Conservation (phyloP, 2,329 filamentous ascomycete species). For the Chrysoporthe deuterocubensis region DNA sequence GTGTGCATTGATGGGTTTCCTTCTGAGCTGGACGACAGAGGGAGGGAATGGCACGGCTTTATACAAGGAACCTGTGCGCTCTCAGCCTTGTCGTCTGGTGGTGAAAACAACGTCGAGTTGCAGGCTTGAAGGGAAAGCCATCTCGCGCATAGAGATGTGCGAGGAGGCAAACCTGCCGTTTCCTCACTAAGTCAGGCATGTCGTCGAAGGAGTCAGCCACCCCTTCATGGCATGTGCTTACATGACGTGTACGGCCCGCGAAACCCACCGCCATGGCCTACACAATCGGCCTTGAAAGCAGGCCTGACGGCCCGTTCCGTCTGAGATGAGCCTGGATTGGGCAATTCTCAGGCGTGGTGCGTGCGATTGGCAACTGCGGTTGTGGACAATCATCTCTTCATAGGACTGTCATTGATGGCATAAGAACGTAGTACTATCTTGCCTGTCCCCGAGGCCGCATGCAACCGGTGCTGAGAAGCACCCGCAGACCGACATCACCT, state of each 20-base stretch:
- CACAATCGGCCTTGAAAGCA: background rate
- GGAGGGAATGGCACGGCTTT: background rate
- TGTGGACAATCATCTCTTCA: background rate
- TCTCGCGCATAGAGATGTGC: too few species aligned
- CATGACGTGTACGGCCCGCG: background rate
- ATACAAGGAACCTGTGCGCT: background rate
- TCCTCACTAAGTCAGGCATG: background rate
- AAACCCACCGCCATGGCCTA: background rate
- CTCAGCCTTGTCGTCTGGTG: background rate
- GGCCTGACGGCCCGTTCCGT: background rate
- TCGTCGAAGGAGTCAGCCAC: background rate
- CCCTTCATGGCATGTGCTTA: background rate
- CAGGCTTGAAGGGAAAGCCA: too few species aligned
- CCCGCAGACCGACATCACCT: background rate
- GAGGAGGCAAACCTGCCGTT: background rate
- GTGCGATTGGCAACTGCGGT: background rate
- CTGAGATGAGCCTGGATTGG: background rate
- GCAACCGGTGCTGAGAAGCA: background rate
- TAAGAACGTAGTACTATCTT: background rate
- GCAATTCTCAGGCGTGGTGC: background rate
- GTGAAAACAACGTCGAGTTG: background rate
- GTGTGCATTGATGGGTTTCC: background rate
- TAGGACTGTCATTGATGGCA: slow-evolving; percentile 3
- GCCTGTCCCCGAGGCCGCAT: background rate
- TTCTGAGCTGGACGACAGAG: background rate